A percentile compares a stretch with the other conserved stretches of the same genome.
Conservation (phyloP, 495 filamentous ascomycete species). For the Cenococcum geophilum region DNA sequence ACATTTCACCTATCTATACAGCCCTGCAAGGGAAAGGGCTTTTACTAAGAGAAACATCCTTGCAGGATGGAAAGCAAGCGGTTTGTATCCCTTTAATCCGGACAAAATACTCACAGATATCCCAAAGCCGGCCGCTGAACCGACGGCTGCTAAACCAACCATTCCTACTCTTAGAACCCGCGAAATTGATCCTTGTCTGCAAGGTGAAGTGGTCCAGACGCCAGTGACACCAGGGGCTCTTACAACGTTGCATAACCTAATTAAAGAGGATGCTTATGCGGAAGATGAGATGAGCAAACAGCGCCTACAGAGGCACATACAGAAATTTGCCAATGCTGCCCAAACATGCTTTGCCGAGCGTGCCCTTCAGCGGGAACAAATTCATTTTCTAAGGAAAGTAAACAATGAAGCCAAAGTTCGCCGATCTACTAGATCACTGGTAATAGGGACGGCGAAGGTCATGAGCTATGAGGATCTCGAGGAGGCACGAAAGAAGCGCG, state of each 20-base stretch:
- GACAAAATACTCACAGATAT: background rate
- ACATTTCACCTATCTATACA: conserved; percentile 6
- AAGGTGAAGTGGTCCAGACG: background rate
- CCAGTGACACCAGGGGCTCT: too few relatives aligned
- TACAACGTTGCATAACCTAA: too few relatives aligned
- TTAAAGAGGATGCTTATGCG: background rate
- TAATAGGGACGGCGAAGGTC: background rate
- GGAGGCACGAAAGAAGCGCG: background rate
- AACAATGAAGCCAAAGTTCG: background rate
- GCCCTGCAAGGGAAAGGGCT: too few relatives aligned
- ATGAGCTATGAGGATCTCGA: conserved; percentile 3
- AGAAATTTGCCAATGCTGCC: background rate
- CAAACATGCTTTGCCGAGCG: background rate
- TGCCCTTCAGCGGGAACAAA: background rate
- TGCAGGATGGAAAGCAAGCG: background rate
- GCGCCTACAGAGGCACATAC: conserved; percentile 1
- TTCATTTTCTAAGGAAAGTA: background rate
- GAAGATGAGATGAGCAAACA: conserved; percentile 1
- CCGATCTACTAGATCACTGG: background rate
- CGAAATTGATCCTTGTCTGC: too few relatives aligned
- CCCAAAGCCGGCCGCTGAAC: background rate
- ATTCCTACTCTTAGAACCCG: too few relatives aligned
- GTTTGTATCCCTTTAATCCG: background rate
- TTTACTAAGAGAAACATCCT: conserved; percentile 1
- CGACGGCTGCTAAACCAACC: background rate